Evolutionary conservation across 2,329 filamentous ascomycete genomes (phyloP).

Genomic region (Xylariaceae sp.): DNA sequence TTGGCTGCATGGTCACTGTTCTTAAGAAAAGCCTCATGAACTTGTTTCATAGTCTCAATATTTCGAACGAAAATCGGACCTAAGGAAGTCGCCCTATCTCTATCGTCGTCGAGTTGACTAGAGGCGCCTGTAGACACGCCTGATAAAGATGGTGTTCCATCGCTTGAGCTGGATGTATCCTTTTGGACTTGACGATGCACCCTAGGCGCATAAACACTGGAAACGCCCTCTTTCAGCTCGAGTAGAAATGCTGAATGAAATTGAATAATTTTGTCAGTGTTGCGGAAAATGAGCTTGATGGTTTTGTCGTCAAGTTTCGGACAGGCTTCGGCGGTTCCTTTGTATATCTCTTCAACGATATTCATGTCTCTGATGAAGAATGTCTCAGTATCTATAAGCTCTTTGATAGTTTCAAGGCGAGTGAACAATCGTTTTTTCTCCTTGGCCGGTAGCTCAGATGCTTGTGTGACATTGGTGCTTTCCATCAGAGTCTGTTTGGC

Average conservation of each 20-base stretch:
- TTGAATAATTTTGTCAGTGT: constrained; percentile 82
- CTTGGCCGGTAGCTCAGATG: constrained; percentile 41
- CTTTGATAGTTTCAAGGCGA: constrained; percentile 80
- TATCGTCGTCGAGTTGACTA: constrained; percentile 46
- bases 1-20: constrained; percentile 61
- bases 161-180: constrained; percentile 41
- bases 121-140: constrained; percentile 35
- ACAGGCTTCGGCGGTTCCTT: constrained; percentile 80
- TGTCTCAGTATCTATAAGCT: constrained; percentile 88
- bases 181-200: constrained; percentile 40
- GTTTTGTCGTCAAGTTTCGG: constrained; percentile 77
- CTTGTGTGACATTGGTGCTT: constrained; percentile 35
- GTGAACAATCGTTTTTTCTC: constrained; percentile 71
- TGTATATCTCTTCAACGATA: constrained; percentile 96
- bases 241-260: constrained; percentile 80
- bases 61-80: constrained; percentile 53
- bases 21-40: constrained; percentile 59
- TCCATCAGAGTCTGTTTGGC: constrained; percentile 33
- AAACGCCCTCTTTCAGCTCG: constrained; percentile 73
- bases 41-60: constrained; percentile 56
- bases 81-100: constrained; percentile 50
- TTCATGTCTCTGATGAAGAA: constrained; percentile 94
- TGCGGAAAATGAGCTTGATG: constrained; percentile 85
- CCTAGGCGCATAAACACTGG: constrained; percentile 71
- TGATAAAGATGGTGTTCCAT: constrained; percentile 31